Evolutionary conservation across 1,139 yeast genomes (phyloP), one percentile per base, ranked within the genome.

Genomic region (Pichia sp.): DNA sequence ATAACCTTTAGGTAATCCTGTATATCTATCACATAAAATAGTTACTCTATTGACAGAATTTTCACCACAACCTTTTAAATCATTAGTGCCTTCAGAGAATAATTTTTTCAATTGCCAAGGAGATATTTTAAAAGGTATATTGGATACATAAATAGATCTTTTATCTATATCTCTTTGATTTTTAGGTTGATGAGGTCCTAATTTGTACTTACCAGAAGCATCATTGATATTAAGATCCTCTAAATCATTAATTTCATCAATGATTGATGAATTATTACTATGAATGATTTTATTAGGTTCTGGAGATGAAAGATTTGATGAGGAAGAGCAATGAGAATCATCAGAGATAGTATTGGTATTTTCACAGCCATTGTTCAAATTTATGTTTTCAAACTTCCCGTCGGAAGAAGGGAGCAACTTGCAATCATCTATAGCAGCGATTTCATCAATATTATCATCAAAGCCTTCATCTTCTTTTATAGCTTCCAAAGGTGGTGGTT

Each of bases 1-100:
- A 63, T 72, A 84, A 4, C 95, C 95, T 60, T 82, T 84, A 31
- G 95, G 93, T 49, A 72, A 78, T 2, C 94, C 93, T 0, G 89
- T 77, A 54, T 64, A 67, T 55, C 77, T 79, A 63, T 85, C 83
- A 50, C 73, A 67, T 59, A 83, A 64, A 41, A 89, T 83, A 1
- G 96, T 89, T 31, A 89, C 89, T 52, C 96, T 70, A 53, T 85
- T 81, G 37, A 89, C 84, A 8, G 35, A 17, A 20, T 35, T 23
- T 3, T 73, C 70, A 1, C 96, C 97, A 44, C 83, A 79, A 4
- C 47, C 47, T n/a, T 32, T 20, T 5, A 44, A 25, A 7, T 7
- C 2, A 10, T 34, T 30, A 5, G 35, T 31, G 18, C 47, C 47
- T 9, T 73, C 62, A 39, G 77, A 72, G 61, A 89, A 86, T 52